Evolutionary conservation across 805 yeast species (phyloP), one percentile per base, ranked within the genome.

Genomic region (Saccharomycopsis fibuligera): DNA sequence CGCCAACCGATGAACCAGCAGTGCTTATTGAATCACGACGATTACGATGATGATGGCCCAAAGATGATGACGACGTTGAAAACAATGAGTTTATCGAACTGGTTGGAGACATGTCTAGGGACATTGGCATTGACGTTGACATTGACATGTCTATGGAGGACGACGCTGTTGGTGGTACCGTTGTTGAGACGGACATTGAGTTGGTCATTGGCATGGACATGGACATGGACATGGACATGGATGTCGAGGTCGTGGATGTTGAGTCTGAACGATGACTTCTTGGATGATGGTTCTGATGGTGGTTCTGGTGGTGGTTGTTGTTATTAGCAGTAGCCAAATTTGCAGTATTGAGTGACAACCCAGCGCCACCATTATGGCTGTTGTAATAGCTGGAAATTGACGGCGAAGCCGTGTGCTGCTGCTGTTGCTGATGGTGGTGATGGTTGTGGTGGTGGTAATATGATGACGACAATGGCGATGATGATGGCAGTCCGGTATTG

Each of bases 41-140:
- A 10, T 30, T 30, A 10, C 14, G 35, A n/a, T n/a, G n/a, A n/a
- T n/a, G 14, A 30, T 30, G 35, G 33, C 22, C 16, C 16, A 21
- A 14, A 16, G 39, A 5, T 16, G 44, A 14, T 6, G 36, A 6
- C 22, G n/a, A 16, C 19, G 23, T 44, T 16, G 41, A 44, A 35
- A 35, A 44, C 23, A 35, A 19, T 16, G 40, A 42, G 44, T 27
- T 44, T 47, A 35, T 22, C 22, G 40, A 36, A 12, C 21, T 23
- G 17, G 41, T 35, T 6, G 47, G 47, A 27, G 33, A 27, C 47
- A 35, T 36, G 37, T 16, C 30, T 12, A 44, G 9, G 16, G 41
- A 14, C 6, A 19, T 8, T 17, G 22, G 8, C 29, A 19, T 14
- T 6, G 12, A 10, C 23, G 24, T 19, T 9, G 41, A 12, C 6